A percentile compares a stretch with the other conserved stretches of the same genome.
Evolutionary conservation across 179 eudicot species (phyloP).

Genomic region (Dionaea muscipula): DNA sequence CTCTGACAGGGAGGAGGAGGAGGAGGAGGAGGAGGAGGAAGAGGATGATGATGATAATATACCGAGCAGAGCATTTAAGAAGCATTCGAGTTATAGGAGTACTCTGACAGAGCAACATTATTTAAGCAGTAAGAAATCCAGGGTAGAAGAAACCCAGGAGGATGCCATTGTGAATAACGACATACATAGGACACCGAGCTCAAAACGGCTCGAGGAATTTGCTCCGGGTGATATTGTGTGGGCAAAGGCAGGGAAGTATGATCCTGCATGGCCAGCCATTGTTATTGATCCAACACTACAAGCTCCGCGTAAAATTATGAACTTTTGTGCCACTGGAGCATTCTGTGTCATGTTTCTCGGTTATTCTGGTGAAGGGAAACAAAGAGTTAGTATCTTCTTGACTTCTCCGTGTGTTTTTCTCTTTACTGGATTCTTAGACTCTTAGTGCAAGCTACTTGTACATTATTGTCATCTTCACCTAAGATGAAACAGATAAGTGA

Average conservation of each 20-base stretch:
- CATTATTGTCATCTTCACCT: no score
- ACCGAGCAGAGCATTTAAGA: slow-evolving; percentile 15
- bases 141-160: slow-evolving; percentile 16
- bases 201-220: slow-evolving; percentile 29
- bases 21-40: slow-evolving; percentile 30
- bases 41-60: slow-evolving; percentile 12
- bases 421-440: no score
- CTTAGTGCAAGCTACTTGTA: no score
- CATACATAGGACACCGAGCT: slow-evolving; percentile 10
- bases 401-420: neutral
- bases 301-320: slow-evolving; percentile 64
- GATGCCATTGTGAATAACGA: slow-evolving; percentile 14
- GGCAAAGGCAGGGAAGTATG: slow-evolving; percentile 62
- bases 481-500: neutral
- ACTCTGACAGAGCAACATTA: slow-evolving; percentile 27
- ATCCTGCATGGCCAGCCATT: slow-evolving; percentile 96
- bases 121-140: slow-evolving; percentile 21
- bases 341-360: slow-evolving; percentile 93
- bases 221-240: slow-evolving; percentile 83
- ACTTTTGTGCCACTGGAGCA: slow-evolving; percentile 43
- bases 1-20: neutral
- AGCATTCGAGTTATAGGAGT: slow-evolving; percentile 24
- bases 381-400: slow-evolving; percentile 25
- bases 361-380: slow-evolving; percentile 59
- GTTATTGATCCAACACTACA: slow-evolving; percentile 66